These are phyloP conservation scores for Pseudoneurospora amorphoporcata DNA, from an alignment of 495 filamentous ascomycete species.

Conservation along the genomic window DNA sequence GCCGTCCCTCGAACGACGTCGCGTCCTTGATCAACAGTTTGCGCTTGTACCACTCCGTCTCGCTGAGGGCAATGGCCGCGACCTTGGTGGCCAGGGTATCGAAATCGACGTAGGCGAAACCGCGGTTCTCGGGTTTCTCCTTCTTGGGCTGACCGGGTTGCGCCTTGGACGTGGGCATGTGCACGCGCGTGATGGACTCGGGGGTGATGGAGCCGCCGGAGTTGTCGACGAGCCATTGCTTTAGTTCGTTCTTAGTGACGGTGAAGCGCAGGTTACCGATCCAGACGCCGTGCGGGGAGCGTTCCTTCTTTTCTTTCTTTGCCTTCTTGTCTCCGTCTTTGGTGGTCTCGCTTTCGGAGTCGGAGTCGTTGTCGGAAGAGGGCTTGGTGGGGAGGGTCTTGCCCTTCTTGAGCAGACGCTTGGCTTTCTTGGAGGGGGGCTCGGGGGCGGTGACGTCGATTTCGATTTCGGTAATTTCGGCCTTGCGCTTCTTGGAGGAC, in stretches of 20 bases:
- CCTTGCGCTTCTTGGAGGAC: slow-evolving; percentile 58
- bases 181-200: slow-evolving; percentile 66
- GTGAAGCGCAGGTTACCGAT: slow-evolving; percentile 87
- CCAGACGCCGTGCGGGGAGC: slow-evolving; percentile 80
- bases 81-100: slow-evolving; percentile 52
- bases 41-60: slow-evolving; percentile 64
- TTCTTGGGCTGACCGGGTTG: slow-evolving; percentile 19
- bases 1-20: slow-evolving; percentile 72
- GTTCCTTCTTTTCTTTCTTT: slow-evolving; percentile 43
- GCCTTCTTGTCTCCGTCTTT: slow-evolving; percentile 20
- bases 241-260: slow-evolving; percentile 59
- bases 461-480: slow-evolving; percentile 64
- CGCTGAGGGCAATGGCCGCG: slow-evolving; percentile 66
- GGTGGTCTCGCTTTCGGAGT: slow-evolving; percentile 16
- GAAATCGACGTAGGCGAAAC: slow-evolving; percentile 96
- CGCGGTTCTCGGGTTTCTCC: slow-evolving; percentile 48
- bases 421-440: slow-evolving; percentile 85
- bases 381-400: slow-evolving; percentile 38
- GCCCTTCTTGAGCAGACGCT: slow-evolving; percentile 70
- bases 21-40: slow-evolving; percentile 85
- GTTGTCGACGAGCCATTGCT: slow-evolving; percentile 63
- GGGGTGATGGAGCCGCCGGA: slow-evolving; percentile 52
- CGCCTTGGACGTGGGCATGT: slow-evolving; percentile 53
- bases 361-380: slow-evolving; percentile 25
- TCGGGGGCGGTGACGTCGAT: slow-evolving; percentile 81